These are phyloP conservation scores for Lanmaoa pseudosensibilis DNA, from an alignment of 768 basidiomycete species.

Conservation along the genomic window DNA sequence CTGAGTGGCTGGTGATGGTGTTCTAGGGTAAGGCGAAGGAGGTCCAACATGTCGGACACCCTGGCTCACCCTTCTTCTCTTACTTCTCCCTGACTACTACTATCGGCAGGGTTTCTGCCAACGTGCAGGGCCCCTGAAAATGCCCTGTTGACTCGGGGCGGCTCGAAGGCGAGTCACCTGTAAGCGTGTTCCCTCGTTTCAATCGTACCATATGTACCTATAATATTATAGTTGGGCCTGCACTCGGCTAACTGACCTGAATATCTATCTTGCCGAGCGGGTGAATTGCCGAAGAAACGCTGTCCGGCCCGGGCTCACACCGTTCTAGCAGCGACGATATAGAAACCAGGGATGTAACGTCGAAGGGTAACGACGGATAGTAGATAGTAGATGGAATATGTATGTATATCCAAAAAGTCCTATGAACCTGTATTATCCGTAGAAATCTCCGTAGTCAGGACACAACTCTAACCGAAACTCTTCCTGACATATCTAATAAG, in stretches of 20 bases:
- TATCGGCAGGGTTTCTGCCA: background rate
- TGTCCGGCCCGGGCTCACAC: background rate
- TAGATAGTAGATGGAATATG: background rate
- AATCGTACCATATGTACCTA: background rate
- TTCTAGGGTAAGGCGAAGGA: too few relatives aligned
- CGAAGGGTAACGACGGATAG: background rate
- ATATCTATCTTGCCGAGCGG: background rate
- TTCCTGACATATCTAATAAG: background rate
- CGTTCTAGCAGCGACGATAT: background rate
- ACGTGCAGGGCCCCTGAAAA: background rate
- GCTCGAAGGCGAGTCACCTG: background rate
- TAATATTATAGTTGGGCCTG: background rate
- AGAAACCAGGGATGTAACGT: background rate
- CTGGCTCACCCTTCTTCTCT: too few relatives aligned
- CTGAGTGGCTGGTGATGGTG: too few relatives aligned
- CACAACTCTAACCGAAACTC: background rate
- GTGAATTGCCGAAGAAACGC: background rate
- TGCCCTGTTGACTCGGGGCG: background rate
- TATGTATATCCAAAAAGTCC: slow-evolving; percentile 2
- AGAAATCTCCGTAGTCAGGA: background rate
- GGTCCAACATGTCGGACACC: too few relatives aligned
- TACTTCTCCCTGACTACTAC: background rate
- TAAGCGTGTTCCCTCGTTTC: background rate
- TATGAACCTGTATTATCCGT: slow-evolving; percentile 3
- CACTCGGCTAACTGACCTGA: background rate